A percentile compares a stretch with the other conserved stretches of the same genome.
phyloP scores from a whole-genome alignment of 1,139 yeast genomes.

The Arxiozyma slooffiae region DNA sequence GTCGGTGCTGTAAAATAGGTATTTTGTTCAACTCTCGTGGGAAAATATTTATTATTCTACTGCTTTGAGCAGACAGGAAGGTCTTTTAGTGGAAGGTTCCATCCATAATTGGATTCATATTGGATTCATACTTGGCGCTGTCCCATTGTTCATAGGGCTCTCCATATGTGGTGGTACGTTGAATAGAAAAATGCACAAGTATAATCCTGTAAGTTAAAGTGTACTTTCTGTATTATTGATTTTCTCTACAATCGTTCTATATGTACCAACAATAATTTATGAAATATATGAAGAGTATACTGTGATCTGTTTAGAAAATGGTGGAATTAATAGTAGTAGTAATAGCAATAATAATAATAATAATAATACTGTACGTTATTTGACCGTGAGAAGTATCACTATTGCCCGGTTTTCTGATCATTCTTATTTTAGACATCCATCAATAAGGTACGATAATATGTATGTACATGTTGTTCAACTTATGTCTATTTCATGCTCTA shows the following conservation, averaged over 20 bases:
- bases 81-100: constrained; percentile 91
- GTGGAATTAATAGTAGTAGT: too few relatives aligned
- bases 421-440: constrained; percentile 76
- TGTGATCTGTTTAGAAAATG: constrained; percentile 51
- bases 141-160: constrained; percentile 77
- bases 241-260: constrained; percentile 83
- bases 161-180: constrained; percentile 97
- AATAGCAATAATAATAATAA: constrained; percentile 23
- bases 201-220: constrained; percentile 93
- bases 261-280: constrained; percentile 86
- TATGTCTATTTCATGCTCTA: constrained; percentile 69
- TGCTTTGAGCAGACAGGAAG: constrained; percentile 77
- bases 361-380: constrained; percentile 6
- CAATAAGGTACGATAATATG: constrained; percentile 52
- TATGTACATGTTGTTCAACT: constrained; percentile 66
- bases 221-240: constrained; percentile 92
- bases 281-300: constrained; percentile 87
- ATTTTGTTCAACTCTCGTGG: constrained; percentile 91
- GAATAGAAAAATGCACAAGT: constrained; percentile 82
- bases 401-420: constrained; percentile 31
- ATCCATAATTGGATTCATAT: too few relatives aligned
- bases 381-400: constrained; percentile 33
- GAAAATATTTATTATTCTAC: constrained; percentile 86
- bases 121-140: constrained; percentile 90
- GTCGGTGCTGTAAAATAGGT: constrained; percentile 98